Evolutionary conservation across 2,329 filamentous ascomycete species (phyloP), one percentile per base, ranked within the genome.

Genomic region (Podosphaera aphanis): DNA sequence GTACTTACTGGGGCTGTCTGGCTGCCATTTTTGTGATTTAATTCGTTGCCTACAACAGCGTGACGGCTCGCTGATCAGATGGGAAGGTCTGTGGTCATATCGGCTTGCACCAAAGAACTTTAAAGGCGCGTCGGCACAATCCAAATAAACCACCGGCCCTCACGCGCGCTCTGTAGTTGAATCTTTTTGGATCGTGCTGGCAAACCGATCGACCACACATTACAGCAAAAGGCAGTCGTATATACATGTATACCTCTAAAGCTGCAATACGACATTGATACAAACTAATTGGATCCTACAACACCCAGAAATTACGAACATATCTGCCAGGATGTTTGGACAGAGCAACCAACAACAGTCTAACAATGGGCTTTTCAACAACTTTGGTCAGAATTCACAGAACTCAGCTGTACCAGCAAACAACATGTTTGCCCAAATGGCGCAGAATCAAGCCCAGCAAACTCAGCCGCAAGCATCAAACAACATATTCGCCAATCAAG

Each of bases 1-100:
- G 19, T 35, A 38, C 37, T 44, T 48, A 59, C 58, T 51, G 54
- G 27, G 58, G 44, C 43, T 50, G 46, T 51, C 58, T 54, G 47
- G 47, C 53, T 16, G 58, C 46, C 58, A 60, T 60, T 39, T 53
- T 56, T 50, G 4, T 13, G 4, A n/a, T 33, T 33, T 7, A 7
- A 11, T 33, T 33, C 29, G 15, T 33, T 4, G 8, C 29, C 15
- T 7, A 11, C 15, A 7, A 33, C 3, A 11, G 8, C 29, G 15
- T 33, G 11, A 11, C 8, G 10, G 4, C 10, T 13, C 11, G 1
- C 10, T 33, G 29, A 33, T 33, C 29, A 3, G 29, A 33, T 13
- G 1, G 8, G 15, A 33, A 5, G 15, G 29, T 33, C 15, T 2
- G 5, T 11, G 25, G 11, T 5, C 25, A 29, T 29, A 11, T 11